Evolutionary conservation across 1,139 yeast genomes (phyloP).

Genomic region (Lodderomyces margitis): DNA sequence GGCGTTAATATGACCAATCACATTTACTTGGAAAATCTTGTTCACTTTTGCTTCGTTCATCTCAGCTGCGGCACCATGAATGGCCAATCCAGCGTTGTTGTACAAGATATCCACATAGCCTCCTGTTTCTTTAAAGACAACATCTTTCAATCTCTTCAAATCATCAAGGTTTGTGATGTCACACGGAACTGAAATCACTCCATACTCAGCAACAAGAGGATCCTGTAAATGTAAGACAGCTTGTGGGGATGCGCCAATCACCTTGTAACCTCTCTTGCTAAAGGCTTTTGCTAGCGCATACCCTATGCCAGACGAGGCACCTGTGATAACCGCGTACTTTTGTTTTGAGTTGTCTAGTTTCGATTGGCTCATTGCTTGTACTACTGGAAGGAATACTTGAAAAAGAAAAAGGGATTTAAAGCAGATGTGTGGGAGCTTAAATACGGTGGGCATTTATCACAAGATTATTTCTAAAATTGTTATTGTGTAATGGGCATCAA

Average conservation of each 20-base stretch:
- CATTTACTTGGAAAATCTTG: constrained; percentile 31
- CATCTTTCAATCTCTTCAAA: constrained; percentile 23
- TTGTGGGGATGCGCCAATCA: constrained; percentile 33
- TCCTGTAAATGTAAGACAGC: constrained; percentile 23
- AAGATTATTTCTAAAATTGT: no score
- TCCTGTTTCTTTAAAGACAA: constrained; percentile 26
- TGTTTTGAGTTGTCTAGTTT: background rate
- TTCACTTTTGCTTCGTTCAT: constrained; percentile 25
- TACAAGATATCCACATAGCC: constrained; percentile 32
- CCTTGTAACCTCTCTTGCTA: constrained; percentile 32
- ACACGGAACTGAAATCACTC: constrained; percentile 29
- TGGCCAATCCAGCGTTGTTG: constrained; percentile 35
- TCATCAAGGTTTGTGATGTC: constrained; percentile 32
- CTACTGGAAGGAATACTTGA: background rate
- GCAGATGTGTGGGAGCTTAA: background rate
- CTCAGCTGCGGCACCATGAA: constrained; percentile 35
- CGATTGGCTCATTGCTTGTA: background rate
- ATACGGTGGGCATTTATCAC: background rate
- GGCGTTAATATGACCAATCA: constrained; percentile 37
- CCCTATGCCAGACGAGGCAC: constrained; percentile 45
- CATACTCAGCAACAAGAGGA: constrained; percentile 28
- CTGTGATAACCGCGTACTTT: constrained; percentile 34
- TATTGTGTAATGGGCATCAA: no score
- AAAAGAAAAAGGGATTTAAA: background rate
- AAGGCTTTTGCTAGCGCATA: constrained; percentile 28